Percentiles rank a stretch among this genome's conserved stretches.
Evolutionary conservation across 129 eudicot species (phyloP).

Genomic region (Pittosporum tobira): DNA sequence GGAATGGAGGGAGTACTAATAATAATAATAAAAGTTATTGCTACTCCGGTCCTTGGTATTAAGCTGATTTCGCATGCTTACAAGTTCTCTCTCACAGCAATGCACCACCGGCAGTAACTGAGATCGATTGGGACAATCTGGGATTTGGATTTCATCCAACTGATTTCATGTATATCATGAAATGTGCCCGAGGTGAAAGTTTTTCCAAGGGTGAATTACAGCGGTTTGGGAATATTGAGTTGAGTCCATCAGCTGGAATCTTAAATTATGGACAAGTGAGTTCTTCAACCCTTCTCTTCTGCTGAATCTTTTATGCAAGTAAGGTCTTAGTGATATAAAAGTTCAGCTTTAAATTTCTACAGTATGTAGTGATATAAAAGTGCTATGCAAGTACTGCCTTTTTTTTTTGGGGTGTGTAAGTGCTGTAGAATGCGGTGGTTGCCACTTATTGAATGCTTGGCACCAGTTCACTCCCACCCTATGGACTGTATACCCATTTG

Average conservation of each 20-base stretch:
- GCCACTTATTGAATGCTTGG: too few relatives aligned
- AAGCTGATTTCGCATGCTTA: conserved; percentile 10
- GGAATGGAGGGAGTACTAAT: too few relatives aligned
- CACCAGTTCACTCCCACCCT: neutral
- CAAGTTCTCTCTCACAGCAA: conserved; percentile 16
- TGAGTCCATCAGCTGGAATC: conserved; percentile 79
- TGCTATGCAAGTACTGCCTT: too few relatives aligned
- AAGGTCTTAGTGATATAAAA: neutral
- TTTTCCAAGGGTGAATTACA: conserved; percentile 63
- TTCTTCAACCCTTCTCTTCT: conserved; percentile 13
- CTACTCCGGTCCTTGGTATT: neutral
- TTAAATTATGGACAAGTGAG: conserved; percentile 86
- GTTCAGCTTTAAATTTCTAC: neutral
- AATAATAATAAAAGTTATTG: too few relatives aligned
- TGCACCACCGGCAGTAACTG: conserved; percentile 35
- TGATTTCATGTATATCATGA: conserved; percentile 70
- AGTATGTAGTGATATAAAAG: too few relatives aligned
- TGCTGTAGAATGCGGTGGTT: neutral
- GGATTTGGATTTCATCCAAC: conserved; percentile 67
- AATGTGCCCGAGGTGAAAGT: conserved; percentile 51
- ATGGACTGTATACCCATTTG: neutral
- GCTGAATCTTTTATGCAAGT: neutral
- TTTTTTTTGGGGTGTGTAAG: neutral
- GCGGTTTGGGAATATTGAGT: conserved; percentile 73
- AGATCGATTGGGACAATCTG: conserved; percentile 75